Evolutionary conservation across 331 rosid genomes (phyloP).

Genomic region (Prunus yedoensis): DNA sequence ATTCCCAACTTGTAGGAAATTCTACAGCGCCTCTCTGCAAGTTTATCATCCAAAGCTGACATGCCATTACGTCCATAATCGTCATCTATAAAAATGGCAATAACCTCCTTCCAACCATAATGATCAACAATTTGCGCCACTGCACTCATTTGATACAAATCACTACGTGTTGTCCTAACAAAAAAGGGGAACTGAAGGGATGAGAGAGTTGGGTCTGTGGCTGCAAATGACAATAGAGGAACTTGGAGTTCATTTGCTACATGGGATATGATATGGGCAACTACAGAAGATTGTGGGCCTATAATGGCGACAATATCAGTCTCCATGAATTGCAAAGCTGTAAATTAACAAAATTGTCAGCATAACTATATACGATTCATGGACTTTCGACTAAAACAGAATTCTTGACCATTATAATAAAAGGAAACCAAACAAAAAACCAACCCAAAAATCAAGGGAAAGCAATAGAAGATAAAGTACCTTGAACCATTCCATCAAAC

Average conservation of each 20-base stretch:
- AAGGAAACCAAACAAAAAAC: neutral
- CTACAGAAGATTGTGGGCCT: slow-evolving; percentile 96
- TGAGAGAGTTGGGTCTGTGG: slow-evolving; percentile 95
- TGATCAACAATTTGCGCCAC: slow-evolving; percentile 71
- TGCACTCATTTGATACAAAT: slow-evolving; percentile 81
- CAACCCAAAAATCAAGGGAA: neutral
- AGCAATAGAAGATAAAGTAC: slow-evolving; percentile 30
- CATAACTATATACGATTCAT: neutral
- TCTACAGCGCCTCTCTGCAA: slow-evolving; percentile 66
- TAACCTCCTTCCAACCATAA: slow-evolving; percentile 86
- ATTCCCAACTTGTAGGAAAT: slow-evolving; percentile 70
- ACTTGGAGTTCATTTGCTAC: slow-evolving; percentile 81
- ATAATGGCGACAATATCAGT: slow-evolving; percentile 67
- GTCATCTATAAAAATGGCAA: slow-evolving; percentile 77
- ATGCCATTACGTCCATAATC: slow-evolving; percentile 84
- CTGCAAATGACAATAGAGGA: slow-evolving; percentile 80
- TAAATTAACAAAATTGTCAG: slow-evolving; percentile 16
- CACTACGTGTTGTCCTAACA: slow-evolving; percentile 77
- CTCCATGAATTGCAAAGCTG: slow-evolving; percentile 94
- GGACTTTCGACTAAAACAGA: neutral
- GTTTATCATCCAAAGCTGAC: slow-evolving; percentile 64
- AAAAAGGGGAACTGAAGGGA: slow-evolving; percentile 79
- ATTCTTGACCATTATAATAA: slow-evolving; percentile 7
- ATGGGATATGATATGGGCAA: slow-evolving; percentile 80
- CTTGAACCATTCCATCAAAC: slow-evolving; percentile 79